These are phyloP conservation scores for Orbilia javanica DNA, from an alignment of 2,329 filamentous ascomycete species.

Conservation along the genomic window DNA sequence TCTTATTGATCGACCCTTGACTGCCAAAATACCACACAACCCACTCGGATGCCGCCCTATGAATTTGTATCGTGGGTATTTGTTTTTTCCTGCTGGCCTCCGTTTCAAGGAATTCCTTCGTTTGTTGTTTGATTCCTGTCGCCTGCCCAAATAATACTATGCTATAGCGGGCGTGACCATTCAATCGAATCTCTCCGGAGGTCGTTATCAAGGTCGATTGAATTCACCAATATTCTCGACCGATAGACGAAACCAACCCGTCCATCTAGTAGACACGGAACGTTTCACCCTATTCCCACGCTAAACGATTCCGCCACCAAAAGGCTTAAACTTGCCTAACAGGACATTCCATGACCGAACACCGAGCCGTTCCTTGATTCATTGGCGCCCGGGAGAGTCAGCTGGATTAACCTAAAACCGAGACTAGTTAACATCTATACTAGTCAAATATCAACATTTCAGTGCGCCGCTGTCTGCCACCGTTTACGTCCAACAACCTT, in stretches of 20 bases:
- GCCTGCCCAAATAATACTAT: conserved; percentile 18
- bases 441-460: conserved; percentile 23
- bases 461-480: conserved; percentile 37
- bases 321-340: conserved; percentile 29
- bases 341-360: conserved; percentile 17
- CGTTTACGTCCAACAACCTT: conserved; percentile 8
- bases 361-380: conserved; percentile 38
- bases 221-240: conserved; percentile 8
- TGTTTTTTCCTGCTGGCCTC: conserved; percentile 21
- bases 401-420: conserved; percentile 21
- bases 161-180: neutral
- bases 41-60: conserved; percentile 49
- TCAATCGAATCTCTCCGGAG: conserved; percentile 20
- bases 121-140: conserved; percentile 18
- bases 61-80: conserved; percentile 27
- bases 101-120: conserved; percentile 39
- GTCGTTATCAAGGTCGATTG: neutral
- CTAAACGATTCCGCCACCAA: conserved; percentile 28
- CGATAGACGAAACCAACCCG: conserved; percentile 25
- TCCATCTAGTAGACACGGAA: conserved; percentile 42
- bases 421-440: conserved; percentile 16
- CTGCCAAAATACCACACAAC: conserved; percentile 59
- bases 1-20: conserved; percentile 47
- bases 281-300: conserved; percentile 40
- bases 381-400: conserved; percentile 57